Evolutionary conservation across 2,329 filamentous ascomycete genomes (phyloP).

Genomic region (Penicillium decumbens): DNA sequence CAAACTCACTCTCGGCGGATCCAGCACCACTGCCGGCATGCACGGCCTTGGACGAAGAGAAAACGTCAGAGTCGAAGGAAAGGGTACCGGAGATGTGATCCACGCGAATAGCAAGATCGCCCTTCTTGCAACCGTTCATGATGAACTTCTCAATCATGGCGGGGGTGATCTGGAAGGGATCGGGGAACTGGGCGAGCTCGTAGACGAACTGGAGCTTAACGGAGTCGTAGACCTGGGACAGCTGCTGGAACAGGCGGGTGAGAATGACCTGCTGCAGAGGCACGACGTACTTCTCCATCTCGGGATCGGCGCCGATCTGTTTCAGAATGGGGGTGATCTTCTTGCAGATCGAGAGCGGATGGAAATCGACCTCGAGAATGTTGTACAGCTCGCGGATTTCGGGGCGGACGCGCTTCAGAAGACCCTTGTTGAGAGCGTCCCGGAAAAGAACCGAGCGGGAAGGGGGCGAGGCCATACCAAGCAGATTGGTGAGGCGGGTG

Average conservation of each 20-base stretch:
- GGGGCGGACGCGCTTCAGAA: constrained; percentile 84
- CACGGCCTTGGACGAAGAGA: constrained; percentile 90
- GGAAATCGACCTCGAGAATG: constrained; percentile 98
- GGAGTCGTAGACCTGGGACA: constrained; percentile 98
- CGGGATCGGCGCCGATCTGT: constrained; percentile 86
- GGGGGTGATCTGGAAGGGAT: constrained; percentile 87
- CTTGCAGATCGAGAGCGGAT: constrained; percentile 96
- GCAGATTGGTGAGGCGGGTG: constrained; percentile 87
- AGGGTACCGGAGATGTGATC: constrained; percentile 92
- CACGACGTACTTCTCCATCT: constrained; percentile 95
- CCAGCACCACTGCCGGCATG: constrained; percentile 78
- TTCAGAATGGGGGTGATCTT: constrained; percentile 96
- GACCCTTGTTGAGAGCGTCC: constrained; percentile 89
- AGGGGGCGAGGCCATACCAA: constrained; percentile 86
- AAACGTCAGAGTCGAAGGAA: constrained; percentile 96
- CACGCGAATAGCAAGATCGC: constrained; percentile 90
- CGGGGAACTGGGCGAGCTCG: constrained; percentile 89
- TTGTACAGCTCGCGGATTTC: constrained; percentile 98
- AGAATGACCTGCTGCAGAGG: constrained; percentile 98
- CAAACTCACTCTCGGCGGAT: constrained; percentile 78
- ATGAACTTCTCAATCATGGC: constrained; percentile 99
- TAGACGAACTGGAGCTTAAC: constrained; percentile 92
- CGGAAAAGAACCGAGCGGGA: constrained; percentile 90
- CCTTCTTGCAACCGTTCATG: constrained; percentile 99
- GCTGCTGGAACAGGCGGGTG: constrained; percentile 95